phyloP scores from a whole-genome alignment of 2,329 filamentous ascomycete genomes.

The Colletotrichum sidae region DNA sequence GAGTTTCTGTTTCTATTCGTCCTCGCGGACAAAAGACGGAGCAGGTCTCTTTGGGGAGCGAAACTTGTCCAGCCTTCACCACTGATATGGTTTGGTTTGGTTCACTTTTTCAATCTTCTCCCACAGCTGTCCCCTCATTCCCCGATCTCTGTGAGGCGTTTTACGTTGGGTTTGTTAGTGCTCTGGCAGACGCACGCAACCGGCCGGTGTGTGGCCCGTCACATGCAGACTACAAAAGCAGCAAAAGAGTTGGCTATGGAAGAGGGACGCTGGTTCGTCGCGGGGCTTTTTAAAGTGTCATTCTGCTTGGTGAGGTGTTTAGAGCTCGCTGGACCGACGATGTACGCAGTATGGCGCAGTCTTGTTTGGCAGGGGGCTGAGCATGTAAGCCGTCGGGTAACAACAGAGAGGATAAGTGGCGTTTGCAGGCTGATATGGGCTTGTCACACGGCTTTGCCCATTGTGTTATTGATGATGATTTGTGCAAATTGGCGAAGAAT shows the following conservation, averaged over 20 bases:
- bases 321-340: too few relatives aligned
- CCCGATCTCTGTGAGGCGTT: conserved; percentile 4
- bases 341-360: too few relatives aligned
- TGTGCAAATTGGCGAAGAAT: too few relatives aligned
- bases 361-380: too few relatives aligned
- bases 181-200: conserved; percentile 32
- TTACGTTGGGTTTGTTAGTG: conserved; percentile 18
- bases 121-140: conserved; percentile 5
- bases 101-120: not conserved
- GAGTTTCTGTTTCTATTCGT: not conserved
- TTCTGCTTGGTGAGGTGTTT: not conserved
- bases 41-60: not conserved
- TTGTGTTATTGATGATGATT: too few relatives aligned
- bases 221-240: conserved; percentile 29
- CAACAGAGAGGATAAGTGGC: too few relatives aligned
- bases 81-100: too few relatives aligned
- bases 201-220: conserved; percentile 32
- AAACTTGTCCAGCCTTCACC: too few relatives aligned
- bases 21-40: conserved; percentile 10
- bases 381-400: too few relatives aligned
- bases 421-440: too few relatives aligned
- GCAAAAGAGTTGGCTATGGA: conserved; percentile 23
- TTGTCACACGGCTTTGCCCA: too few relatives aligned
- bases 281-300: conserved; percentile 8
- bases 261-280: conserved; percentile 11